Base-by-base conservation (phyloP, 2,329 filamentous ascomycete species). In the Colletotrichum cordylinicola region DNA sequence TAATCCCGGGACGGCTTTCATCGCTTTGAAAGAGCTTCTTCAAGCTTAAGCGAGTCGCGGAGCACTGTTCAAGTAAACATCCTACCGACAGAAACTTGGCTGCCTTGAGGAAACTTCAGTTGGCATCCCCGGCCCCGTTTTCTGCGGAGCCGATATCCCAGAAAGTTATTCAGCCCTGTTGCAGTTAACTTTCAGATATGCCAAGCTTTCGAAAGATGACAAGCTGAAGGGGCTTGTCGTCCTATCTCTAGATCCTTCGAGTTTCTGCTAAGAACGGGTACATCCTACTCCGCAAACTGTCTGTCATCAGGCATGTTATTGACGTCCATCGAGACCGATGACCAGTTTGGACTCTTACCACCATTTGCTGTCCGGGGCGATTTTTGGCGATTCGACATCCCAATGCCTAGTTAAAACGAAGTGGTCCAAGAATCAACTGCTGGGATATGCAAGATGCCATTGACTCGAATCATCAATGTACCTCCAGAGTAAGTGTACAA, bases 321-420 rank as follows among this genome's bases (percentile, higher is more conserved):
- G 43, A 52, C n/a, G 4, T 24, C 12, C 21, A 13, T 1, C n/a
- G 6, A 52, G 12, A 52, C 43, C 43, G n/a, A 52, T 21, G 21
- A 24, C 2, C n/a, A 21, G 10, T 21, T 21, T 52, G 43, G 21
- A 2, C 43, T 52, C 43, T 52, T 8, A 6, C 43, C n/a, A 52
- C n/a, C 43, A 13, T 21, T 0, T 21, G 43, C 12, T 52, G 43
- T 21, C 10, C 43, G 0, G n/a, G 21, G 10, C 12, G 6, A 52
- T 52, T 52, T 13, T 6, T 8, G 6, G 6, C n/a, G 3, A 52
- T 21, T 48, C 43, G 2, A 0, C 10, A n/a, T 52, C 6, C 18
- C 18, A 13, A 0, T 52, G 0, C 43, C 43, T 4, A 2, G 43
- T 21, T 0, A 1, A 21, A 52, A 8, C 6, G 6, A 4, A 13